Base-by-base conservation (phyloP, 2,329 filamentous ascomycete genomes). In the Claviceps pazoutovae region DNA sequence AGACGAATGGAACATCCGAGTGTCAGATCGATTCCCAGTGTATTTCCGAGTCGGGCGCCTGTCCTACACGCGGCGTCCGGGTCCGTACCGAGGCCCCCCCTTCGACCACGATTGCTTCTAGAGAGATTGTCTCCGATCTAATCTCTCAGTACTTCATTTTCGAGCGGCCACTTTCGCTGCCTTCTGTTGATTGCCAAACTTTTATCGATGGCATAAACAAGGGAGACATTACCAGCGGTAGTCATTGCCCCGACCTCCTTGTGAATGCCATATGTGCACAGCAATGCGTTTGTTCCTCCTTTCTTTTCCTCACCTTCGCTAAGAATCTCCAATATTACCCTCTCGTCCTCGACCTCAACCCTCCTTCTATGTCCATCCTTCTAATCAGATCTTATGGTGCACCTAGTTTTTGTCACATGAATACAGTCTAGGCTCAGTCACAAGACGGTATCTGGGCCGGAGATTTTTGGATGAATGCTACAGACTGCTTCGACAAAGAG, bases 201-300 rank as follows among this genome's bases (percentile, higher is more conserved):
- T 48, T 51, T 21, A 30, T 21, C 26, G 17, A 49, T 6, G 45
- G 39, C 11, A 44, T 52, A 42, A 52, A 49, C 23, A 45, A 43
- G 19, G 51, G 46, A 7, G 51, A 52, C 17, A 13, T 17, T 13
- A 4, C 23, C 47, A 34, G 9, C 47, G 38, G 21, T 23, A 21
- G 16, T 5, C 7, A 49, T 13, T 43, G 38, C 38, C 43, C 47
- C 16, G 21, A 39, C 16, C 37, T 49, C 6, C 47, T 49, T 19
- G 47, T 49, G 37, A 42, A 49, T 42, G 47, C 47, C 21, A 49
- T 49, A 1, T 49, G 47, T 43, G 47, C 50, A 48, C 37, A 47
- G 1, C 50, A 48, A 48, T 42, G 45, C 7, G 45, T 39, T 17
- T 26, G 49, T 46, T 6, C 45, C n/a, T 4, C 6, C 8, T 2